phyloP scores from a whole-genome alignment of 2,329 filamentous ascomycete genomes.

The Ophiostoma tasmaniense region DNA sequence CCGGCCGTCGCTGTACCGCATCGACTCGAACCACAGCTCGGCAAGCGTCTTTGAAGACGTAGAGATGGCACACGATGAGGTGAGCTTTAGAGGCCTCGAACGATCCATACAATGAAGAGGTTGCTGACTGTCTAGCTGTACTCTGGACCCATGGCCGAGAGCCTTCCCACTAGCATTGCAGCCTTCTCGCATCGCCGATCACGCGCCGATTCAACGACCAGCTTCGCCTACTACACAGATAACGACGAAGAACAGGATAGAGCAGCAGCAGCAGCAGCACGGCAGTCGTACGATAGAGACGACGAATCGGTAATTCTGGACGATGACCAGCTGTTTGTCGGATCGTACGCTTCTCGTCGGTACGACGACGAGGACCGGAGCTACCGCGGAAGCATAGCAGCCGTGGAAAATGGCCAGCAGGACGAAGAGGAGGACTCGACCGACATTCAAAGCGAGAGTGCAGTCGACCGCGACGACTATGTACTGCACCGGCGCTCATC shows the following conservation, averaged over 20 bases:
- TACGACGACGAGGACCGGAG: slow-evolving; percentile 27
- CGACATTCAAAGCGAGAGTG: slow-evolving; percentile 28
- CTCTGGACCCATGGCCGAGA: slow-evolving; percentile 88
- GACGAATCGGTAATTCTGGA: slow-evolving; percentile 26
- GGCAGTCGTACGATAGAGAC: neutral
- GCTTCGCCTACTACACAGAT: slow-evolving; percentile 82
- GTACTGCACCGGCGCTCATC: slow-evolving; percentile 55
- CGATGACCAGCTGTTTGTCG: slow-evolving; percentile 14
- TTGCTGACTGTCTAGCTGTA: slow-evolving; percentile 46
- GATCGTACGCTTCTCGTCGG: slow-evolving; percentile 11
- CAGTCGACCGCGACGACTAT: slow-evolving; percentile 35
- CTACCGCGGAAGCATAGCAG: neutral
- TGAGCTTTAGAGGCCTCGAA: too few relatives aligned
- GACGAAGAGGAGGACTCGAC: slow-evolving; percentile 23
- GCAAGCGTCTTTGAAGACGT: slow-evolving; percentile 85
- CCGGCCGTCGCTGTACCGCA: slow-evolving; percentile 44
- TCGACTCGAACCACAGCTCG: slow-evolving; percentile 62
- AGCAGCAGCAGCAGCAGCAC: slow-evolving; percentile 12
- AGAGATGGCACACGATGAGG: slow-evolving; percentile 94
- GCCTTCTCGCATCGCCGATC: slow-evolving; percentile 78
- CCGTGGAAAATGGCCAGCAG: neutral
- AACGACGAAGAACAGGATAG: slow-evolving; percentile 44
- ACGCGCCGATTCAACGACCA: slow-evolving; percentile 75
- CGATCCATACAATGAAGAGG: too few relatives aligned
- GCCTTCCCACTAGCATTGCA: slow-evolving; percentile 87